phyloP scores from a whole-genome alignment of 768 basidiomycete species.

The Suillus hirtellus region DNA sequence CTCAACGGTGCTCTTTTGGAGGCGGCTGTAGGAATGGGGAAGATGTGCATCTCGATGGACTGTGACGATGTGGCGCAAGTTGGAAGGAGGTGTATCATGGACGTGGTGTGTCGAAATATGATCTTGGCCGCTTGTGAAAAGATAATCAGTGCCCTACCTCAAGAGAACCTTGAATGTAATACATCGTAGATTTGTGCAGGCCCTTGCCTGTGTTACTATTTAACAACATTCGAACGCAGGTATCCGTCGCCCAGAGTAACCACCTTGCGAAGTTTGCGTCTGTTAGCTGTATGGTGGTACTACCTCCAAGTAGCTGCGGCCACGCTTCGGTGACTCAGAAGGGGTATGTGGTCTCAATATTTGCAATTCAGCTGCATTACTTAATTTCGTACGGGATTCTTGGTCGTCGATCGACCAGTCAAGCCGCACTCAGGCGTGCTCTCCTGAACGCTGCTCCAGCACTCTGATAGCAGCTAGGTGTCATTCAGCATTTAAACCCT shows the following conservation, averaged over 20 bases:
- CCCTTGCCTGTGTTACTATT: background rate
- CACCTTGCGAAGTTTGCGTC: background rate
- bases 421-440: no score
- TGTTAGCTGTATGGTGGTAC: no score
- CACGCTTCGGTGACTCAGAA: no score
- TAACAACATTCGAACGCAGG: background rate
- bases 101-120: conserved; percentile 28
- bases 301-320: no score
- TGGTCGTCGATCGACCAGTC: no score
- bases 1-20: conserved; percentile 22
- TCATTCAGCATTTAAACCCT: no score
- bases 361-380: no score
- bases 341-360: background rate
- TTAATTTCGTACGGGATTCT: no score
- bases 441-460: no score
- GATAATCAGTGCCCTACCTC: conserved; percentile 13
- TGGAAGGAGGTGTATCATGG: conserved; percentile 10
- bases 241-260: background rate
- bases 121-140: conserved; percentile 31
- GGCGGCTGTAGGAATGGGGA: conserved; percentile 26
- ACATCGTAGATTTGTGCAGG: background rate
- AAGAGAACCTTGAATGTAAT: background rate
- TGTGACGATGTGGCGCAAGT: conserved; percentile 1
- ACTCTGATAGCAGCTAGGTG: no score
- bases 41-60: conserved; percentile 4